Conservation (phyloP, 2,329 filamentous ascomycete genomes). For the Aspergillus alliaceus region DNA sequence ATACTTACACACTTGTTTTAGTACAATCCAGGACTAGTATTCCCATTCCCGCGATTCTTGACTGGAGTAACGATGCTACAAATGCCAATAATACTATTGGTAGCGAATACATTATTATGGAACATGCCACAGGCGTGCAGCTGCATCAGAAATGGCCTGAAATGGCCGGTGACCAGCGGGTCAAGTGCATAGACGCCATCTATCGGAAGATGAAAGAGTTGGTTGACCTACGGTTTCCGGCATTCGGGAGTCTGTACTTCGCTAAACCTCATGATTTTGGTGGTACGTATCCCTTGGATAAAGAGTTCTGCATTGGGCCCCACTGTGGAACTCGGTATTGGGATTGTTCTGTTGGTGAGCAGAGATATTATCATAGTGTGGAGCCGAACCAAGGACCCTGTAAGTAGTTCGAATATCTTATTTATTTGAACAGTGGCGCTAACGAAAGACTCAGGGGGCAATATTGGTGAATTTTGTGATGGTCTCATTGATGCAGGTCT, state of each 20-base stretch:
- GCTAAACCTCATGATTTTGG: slow-evolving; percentile 15
- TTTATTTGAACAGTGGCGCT: neutral
- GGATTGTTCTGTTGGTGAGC: slow-evolving; percentile 12
- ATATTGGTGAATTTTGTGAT: slow-evolving; percentile 33
- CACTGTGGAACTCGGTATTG: slow-evolving; percentile 31
- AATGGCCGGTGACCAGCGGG: slow-evolving; percentile 30
- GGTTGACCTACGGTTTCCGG: slow-evolving; percentile 30
- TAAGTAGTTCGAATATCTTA: slow-evolving; percentile 21
- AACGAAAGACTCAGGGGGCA: slow-evolving; percentile 30
- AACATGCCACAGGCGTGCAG: slow-evolving; percentile 34
- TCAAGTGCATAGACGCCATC: slow-evolving; percentile 22
- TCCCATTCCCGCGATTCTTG: slow-evolving; percentile 44
- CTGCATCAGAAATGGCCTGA: slow-evolving; percentile 32
- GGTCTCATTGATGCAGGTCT: slow-evolving; percentile 42
- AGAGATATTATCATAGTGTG: slow-evolving; percentile 34
- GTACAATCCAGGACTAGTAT: slow-evolving; percentile 40
- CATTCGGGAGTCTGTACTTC: slow-evolving; percentile 40
- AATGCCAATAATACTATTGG: slow-evolving; percentile 31
- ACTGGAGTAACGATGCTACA: slow-evolving; percentile 41
- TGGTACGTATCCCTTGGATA: slow-evolving; percentile 19
- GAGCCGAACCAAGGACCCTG: slow-evolving; percentile 40
- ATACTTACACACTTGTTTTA: slow-evolving; percentile 13
- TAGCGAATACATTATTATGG: slow-evolving; percentile 43
- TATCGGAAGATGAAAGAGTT: slow-evolving; percentile 6
- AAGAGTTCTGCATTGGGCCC: slow-evolving; percentile 32